These are phyloP conservation scores for Aspergillus alliaceus DNA, from an alignment of 2,329 filamentous ascomycete species.

Conservation along the genomic window DNA sequence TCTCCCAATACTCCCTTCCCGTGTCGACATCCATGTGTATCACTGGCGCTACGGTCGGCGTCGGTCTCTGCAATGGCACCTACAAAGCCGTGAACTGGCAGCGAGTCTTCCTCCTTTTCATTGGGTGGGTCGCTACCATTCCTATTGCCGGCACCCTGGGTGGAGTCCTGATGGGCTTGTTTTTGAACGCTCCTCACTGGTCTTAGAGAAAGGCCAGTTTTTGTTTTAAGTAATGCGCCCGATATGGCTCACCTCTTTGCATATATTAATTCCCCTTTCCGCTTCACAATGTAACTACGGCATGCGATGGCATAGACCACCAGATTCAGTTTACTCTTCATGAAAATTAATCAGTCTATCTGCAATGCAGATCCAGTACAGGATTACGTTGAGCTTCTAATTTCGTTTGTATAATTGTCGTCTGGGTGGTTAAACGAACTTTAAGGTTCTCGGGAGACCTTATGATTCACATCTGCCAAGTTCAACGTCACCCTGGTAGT, in stretches of 20 bases:
- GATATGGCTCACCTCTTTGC: not conserved
- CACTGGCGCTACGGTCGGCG: conserved; percentile 74
- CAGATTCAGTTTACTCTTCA: too few relatives aligned
- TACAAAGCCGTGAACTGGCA: conserved; percentile 74
- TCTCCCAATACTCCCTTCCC: conserved; percentile 72
- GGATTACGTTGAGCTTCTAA: too few relatives aligned
- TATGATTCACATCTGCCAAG: too few relatives aligned
- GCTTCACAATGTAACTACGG: not conserved
- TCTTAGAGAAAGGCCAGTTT: not conserved
- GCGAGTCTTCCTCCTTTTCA: conserved; percentile 65
- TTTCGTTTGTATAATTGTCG: too few relatives aligned
- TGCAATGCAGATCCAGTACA: too few relatives aligned
- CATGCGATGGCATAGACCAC: not conserved
- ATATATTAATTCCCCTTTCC: not conserved
- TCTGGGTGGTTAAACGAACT: too few relatives aligned
- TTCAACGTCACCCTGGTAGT: too few relatives aligned
- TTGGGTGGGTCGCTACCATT: conserved; percentile 68
- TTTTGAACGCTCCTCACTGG: conserved; percentile 63
- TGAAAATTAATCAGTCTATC: too few relatives aligned
- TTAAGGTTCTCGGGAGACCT: too few relatives aligned
- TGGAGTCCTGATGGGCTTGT: conserved; percentile 53
- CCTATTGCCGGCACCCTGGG: conserved; percentile 61
- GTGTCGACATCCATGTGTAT: conserved; percentile 80
- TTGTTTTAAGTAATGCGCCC: not conserved
- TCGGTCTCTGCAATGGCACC: conserved; percentile 74